A percentile compares a stretch with the other conserved stretches of the same genome.
Evolutionary conservation across 768 basidiomycete species (phyloP).

Genomic region (Leccinellum albellum): DNA sequence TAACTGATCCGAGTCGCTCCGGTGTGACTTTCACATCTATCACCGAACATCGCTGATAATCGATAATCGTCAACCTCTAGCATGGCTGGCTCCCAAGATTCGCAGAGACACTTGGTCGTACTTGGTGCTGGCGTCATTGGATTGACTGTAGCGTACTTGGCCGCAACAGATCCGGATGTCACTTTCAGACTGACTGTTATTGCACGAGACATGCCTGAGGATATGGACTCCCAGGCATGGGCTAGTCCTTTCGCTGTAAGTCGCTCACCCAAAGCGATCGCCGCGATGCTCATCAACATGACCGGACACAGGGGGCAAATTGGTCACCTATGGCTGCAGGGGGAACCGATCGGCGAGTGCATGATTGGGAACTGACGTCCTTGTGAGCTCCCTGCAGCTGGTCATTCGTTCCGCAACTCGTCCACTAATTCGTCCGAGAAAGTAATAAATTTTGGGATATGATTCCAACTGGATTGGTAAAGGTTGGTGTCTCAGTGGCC

Average conservation of each 20-base stretch:
- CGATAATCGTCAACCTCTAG: neutral
- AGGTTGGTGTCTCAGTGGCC: conserved; percentile 23
- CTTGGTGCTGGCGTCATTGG: conserved; percentile 40
- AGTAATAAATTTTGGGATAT: conserved; percentile 48
- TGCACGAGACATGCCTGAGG: conserved; percentile 37
- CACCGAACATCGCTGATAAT: neutral
- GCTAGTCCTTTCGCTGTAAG: conserved; percentile 51
- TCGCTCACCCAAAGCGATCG: neutral
- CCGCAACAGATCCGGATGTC: conserved; percentile 20
- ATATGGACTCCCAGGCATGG: conserved; percentile 41
- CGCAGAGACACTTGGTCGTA: conserved; percentile 25
- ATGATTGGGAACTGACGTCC: conserved; percentile 38
- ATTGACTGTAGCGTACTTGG: conserved; percentile 34
- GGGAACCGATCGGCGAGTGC: conserved; percentile 30
- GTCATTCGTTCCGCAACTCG: neutral
- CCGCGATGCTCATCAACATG: neutral
- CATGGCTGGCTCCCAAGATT: conserved; percentile 12
- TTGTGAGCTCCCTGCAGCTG: conserved; percentile 33
- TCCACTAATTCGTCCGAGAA: conserved; percentile 6
- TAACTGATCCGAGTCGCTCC: neutral
- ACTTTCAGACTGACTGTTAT: conserved; percentile 27
- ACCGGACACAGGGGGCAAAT: conserved; percentile 38
- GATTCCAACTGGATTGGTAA: conserved; percentile 41
- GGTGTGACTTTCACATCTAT: neutral
- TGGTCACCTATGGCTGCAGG: conserved; percentile 44